Conservation (phyloP, 2,329 filamentous ascomycete genomes). For the Didymella pomorum region DNA sequence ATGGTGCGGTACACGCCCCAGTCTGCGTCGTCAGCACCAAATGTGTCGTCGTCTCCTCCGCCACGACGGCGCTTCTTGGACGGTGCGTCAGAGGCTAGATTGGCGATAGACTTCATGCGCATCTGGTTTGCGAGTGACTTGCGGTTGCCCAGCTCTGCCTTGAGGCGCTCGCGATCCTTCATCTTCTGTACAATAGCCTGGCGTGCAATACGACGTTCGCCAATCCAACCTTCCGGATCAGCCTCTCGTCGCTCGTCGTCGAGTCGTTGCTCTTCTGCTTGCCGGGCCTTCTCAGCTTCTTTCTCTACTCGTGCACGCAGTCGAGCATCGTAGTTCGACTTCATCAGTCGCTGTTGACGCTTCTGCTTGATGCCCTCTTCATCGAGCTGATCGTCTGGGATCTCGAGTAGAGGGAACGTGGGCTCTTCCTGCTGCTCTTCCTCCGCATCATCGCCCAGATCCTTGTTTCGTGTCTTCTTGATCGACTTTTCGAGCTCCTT, state of each 20-base stretch:
- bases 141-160: slow-evolving; percentile 93
- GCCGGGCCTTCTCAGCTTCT: slow-evolving; percentile 85
- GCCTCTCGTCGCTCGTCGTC: slow-evolving; percentile 86
- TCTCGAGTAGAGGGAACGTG: slow-evolving; percentile 85
- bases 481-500: slow-evolving; percentile 91
- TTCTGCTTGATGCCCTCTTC: slow-evolving; percentile 92
- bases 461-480: slow-evolving; percentile 88
- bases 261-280: slow-evolving; percentile 81
- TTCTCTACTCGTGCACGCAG: slow-evolving; percentile 96
- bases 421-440: slow-evolving; percentile 81
- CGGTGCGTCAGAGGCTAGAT: slow-evolving; percentile 89
- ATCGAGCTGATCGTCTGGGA: slow-evolving; percentile 91
- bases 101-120: slow-evolving; percentile 97
- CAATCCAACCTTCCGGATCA: slow-evolving; percentile 85
- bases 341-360: slow-evolving; percentile 88
- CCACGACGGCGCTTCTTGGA: slow-evolving; percentile 83
- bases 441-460: slow-evolving; percentile 77
- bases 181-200: slow-evolving; percentile 78
- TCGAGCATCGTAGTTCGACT: slow-evolving; percentile 92
- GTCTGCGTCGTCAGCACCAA: slow-evolving; percentile 96
- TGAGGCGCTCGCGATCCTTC: slow-evolving; percentile 91
- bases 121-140: slow-evolving; percentile 96
- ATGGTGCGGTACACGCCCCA: slow-evolving; percentile 98
- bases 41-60: slow-evolving; percentile 91
- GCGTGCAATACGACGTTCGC: slow-evolving; percentile 78